Base-by-base conservation (phyloP, 2,329 filamentous ascomycete genomes). In the Penicillium crustosum region DNA sequence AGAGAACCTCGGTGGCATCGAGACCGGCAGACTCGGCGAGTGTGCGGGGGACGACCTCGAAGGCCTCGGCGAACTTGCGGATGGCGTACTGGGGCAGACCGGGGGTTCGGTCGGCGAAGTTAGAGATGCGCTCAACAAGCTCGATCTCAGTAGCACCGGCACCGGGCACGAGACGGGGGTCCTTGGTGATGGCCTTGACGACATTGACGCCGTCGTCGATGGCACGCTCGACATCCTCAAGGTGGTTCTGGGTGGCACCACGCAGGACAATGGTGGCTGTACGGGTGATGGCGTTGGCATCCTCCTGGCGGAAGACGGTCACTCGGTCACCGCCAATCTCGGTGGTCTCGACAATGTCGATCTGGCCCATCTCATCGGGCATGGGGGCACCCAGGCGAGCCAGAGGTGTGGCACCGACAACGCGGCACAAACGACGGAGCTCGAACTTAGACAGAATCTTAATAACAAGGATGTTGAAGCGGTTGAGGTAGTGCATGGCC, bases 381-480 rank as follows among this genome's bases (percentile, higher is more conserved):
- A 99, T 99, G 44, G 94, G 94, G 17, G 95, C 94, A 64, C 94
- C 94, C 48, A 99, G 83, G 69, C 94, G 89, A 53, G 95, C 95
- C 61, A 99, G 84, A n/a, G 94, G 94, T 15, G 94, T 97, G 56
- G 94, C 94, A 62, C 93, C 93, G 52, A 97, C 93, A 25, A 99
- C 94, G 62, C 94, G 89, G 83, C 95, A 99, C 70, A 97, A 82
- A 70, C 94, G 86, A 68, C 94, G 89, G 60, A 99, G 86, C 79
- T 99, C 94, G 72, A 97, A 99, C 79, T 99, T 99, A 80, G 92
- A 96, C 70, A 97, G 86, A 66, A 99, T 89, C 79, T 96, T 96
- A 82, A 99, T 93, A 71, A 94, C 88, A 48, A 99, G 86, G 66
- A 99, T 97, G 73, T 91, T 92, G 78, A 90, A 96, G 70, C 93